Evolutionary conservation across 371 early-diverging fungal genomes (phyloP).

Genomic region (Nematocida ausubeli): DNA sequence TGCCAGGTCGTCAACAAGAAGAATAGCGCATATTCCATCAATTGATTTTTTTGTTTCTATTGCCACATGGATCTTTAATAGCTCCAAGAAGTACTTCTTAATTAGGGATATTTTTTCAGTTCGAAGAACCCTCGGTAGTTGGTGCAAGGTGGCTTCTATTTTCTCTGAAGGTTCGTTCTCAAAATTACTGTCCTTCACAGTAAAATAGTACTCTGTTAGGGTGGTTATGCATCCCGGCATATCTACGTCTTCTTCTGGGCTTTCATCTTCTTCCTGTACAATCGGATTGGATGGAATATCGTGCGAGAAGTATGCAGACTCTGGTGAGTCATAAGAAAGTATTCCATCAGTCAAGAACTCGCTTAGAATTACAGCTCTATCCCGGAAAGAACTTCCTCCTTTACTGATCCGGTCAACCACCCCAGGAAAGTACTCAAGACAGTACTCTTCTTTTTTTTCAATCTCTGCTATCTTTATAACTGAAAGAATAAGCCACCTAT

Average conservation of each 20-base stretch:
- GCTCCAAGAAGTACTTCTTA: slow-evolving; percentile 11
- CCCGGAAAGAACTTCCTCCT: not conserved
- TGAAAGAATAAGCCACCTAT: slow-evolving; percentile 45
- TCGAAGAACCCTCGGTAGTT: not conserved
- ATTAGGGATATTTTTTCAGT: not conserved
- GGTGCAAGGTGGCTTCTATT: not conserved
- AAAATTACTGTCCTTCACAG: slow-evolving; percentile 6
- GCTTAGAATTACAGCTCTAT: slow-evolving; percentile 49
- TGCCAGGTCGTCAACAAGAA: not conserved
- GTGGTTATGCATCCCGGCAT: slow-evolving; percentile 10
- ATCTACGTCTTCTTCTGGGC: slow-evolving; percentile 17
- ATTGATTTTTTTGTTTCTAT: slow-evolving; percentile 12
- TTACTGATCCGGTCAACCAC: slow-evolving; percentile 8
- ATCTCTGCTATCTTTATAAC: slow-evolving; percentile 15
- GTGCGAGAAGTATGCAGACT: slow-evolving; percentile 25
- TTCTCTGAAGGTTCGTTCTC: not conserved
- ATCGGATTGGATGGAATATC: slow-evolving; percentile 2
- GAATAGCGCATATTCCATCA: not conserved
- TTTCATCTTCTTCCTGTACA: slow-evolving; percentile 28
- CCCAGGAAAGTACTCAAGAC: slow-evolving; percentile 34
- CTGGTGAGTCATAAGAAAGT: slow-evolving; percentile 1
- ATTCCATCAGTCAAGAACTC: slow-evolving; percentile 39
- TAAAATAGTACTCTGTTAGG: slow-evolving; percentile 19
- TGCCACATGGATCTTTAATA: slow-evolving; percentile 13
- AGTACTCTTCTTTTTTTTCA: not conserved